Conservation (phyloP, 2,329 filamentous ascomycete species). For the Aspergillus viridinutans region DNA sequence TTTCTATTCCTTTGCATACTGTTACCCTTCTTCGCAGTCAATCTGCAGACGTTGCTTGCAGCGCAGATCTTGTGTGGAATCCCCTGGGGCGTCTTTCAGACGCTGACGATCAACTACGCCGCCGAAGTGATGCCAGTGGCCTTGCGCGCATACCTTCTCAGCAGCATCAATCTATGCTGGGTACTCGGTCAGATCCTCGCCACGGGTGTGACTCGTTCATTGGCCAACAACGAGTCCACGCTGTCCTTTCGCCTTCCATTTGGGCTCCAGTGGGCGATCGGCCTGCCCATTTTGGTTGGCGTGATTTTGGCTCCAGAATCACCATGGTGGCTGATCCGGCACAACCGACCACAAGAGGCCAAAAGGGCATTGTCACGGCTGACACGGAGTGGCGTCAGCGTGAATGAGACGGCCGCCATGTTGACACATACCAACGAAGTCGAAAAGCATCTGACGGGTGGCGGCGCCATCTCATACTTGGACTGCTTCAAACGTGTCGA, state of each 20-base stretch:
- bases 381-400: conserved; percentile 22
- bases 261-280: conserved; percentile 31
- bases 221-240: neutral
- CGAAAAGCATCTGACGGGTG: conserved; percentile 14
- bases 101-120: conserved; percentile 35
- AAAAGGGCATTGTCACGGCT: conserved; percentile 26
- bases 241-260: conserved; percentile 36
- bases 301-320: conserved; percentile 29
- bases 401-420: conserved; percentile 31
- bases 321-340: conserved; percentile 39
- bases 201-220: neutral
- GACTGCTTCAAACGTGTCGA: conserved; percentile 30
- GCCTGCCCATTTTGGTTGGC: conserved; percentile 14
- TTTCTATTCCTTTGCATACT: conserved; percentile 29
- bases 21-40: conserved; percentile 39
- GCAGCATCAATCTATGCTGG: conserved; percentile 22
- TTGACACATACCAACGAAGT: conserved; percentile 37
- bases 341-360: conserved; percentile 33
- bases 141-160: conserved; percentile 30
- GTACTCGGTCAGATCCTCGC: neutral
- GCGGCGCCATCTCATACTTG: conserved; percentile 18
- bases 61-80: conserved; percentile 39
- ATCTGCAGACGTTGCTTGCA: conserved; percentile 31
- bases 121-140: conserved; percentile 38
- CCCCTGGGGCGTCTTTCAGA: conserved; percentile 35